Percentiles rank a stretch among this genome's conserved stretches.
Conservation (phyloP, 208 protist species). For the Trichomonas tenax region DNA sequence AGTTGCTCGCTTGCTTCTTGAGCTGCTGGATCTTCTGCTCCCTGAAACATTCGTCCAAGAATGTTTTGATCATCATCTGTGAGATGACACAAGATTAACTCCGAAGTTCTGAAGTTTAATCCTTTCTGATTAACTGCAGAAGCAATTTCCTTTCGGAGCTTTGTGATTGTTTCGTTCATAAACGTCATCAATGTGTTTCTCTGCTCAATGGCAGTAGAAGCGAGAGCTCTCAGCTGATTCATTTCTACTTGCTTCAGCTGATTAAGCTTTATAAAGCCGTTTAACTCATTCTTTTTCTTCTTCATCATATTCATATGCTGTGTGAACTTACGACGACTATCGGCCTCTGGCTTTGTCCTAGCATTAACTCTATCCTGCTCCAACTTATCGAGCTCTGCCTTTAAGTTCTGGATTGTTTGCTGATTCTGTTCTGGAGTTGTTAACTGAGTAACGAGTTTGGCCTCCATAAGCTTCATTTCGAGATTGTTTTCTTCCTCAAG, state of each 20-base stretch:
- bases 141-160: not conserved
- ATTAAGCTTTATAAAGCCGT: not conserved
- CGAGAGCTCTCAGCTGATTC: not conserved
- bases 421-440: not conserved
- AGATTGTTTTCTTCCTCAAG: not conserved
- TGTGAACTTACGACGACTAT: not conserved
- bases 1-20: not conserved
- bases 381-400: not conserved
- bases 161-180: slow-evolving; percentile 12
- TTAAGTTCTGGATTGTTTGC: not conserved
- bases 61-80: not conserved
- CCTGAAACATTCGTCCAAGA: not conserved
- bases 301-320: slow-evolving; percentile 9
- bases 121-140: not conserved
- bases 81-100: not conserved
- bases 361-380: not conserved
- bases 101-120: not conserved
- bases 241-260: not conserved
- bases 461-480: not conserved
- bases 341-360: not conserved
- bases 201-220: not conserved
- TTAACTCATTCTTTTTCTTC: not conserved
- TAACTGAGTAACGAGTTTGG: not conserved
- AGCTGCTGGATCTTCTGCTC: not conserved
- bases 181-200: not conserved